phyloP scores from a whole-genome alignment of 768 basidiomycete genomes.

The Pleurotus pulmonarius region DNA sequence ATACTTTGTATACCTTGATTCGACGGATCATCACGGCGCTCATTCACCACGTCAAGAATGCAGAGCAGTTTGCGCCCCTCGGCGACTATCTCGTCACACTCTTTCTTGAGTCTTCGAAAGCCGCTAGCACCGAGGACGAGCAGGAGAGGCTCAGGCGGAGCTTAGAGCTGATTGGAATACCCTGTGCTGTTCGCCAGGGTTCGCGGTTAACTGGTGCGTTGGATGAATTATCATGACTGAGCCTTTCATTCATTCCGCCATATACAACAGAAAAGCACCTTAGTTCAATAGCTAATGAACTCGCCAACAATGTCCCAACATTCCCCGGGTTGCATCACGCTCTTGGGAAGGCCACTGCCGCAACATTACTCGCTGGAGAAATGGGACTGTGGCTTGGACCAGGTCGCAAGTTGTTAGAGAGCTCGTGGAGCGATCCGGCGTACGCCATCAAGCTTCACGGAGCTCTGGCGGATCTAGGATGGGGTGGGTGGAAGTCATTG shows the following conservation, averaged over 20 bases:
- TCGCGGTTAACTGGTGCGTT: conserved; percentile 60
- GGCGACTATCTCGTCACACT: conserved; percentile 48
- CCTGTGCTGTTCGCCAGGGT: conserved; percentile 66
- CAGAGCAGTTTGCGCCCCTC: conserved; percentile 59
- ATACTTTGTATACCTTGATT: conserved; percentile 49
- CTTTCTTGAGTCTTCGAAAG: conserved; percentile 24
- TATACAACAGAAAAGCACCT: conserved; percentile 31
- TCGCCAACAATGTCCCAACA: conserved; percentile 24
- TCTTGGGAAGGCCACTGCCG: conserved; percentile 35
- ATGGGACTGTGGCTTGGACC: conserved; percentile 48
- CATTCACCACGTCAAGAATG: conserved; percentile 75
- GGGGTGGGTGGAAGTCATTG: conserved; percentile 77
- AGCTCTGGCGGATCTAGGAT: conserved; percentile 57
- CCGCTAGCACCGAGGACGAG: conserved; percentile 15
- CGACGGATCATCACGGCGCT: conserved; percentile 76
- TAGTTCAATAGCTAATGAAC: conserved; percentile 25
- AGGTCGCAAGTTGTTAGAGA: conserved; percentile 55
- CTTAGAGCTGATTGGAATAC: conserved; percentile 53
- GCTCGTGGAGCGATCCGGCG: conserved; percentile 33
- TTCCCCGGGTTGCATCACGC: conserved; percentile 16
- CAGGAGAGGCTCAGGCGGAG: conserved; percentile 44
- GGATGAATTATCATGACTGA: neutral
- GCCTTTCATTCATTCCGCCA: neutral
- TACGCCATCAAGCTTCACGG: conserved; percentile 58
- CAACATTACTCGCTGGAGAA: conserved; percentile 38